Conservation (phyloP, 2,329 filamentous ascomycete genomes). For the Bisporella sp. region DNA sequence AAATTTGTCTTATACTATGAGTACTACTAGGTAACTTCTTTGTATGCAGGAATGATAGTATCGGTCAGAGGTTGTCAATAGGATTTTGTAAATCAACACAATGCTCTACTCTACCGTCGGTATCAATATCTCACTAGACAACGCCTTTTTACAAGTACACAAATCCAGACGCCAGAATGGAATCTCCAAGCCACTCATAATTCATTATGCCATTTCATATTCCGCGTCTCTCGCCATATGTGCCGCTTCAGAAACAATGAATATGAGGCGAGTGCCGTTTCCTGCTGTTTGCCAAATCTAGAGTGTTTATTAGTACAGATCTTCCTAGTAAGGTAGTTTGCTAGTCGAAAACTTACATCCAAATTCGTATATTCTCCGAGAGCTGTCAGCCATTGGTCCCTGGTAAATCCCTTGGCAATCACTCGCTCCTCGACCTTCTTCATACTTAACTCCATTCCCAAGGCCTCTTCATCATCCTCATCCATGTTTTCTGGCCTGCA, state of each 20-base stretch:
- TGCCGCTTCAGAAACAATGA: constrained; percentile 54
- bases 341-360: constrained; percentile 62
- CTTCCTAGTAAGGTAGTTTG: background rate
- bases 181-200: background rate
- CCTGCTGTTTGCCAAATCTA: constrained; percentile 75
- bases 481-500: constrained; percentile 34
- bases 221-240: constrained; percentile 24
- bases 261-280: constrained; percentile 63
- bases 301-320: constrained; percentile 30
- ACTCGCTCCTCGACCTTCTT: constrained; percentile 85
- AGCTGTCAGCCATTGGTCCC: constrained; percentile 81
- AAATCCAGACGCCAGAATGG: too few species aligned
- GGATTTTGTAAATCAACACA: too few species aligned
- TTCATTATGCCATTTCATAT: constrained; percentile 16
- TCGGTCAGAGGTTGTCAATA: too few species aligned
- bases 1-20: too few species aligned
- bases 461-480: constrained; percentile 64
- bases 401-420: constrained; percentile 92
- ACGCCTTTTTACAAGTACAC: background rate
- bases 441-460: constrained; percentile 71
- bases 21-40: too few species aligned
- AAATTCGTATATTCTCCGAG: constrained; percentile 84
- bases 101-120: background rate
- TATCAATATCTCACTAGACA: background rate
- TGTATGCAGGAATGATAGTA: too few species aligned